Base-by-base conservation (phyloP, 140 eudicot species). In the Eryngium alpinum region DNA sequence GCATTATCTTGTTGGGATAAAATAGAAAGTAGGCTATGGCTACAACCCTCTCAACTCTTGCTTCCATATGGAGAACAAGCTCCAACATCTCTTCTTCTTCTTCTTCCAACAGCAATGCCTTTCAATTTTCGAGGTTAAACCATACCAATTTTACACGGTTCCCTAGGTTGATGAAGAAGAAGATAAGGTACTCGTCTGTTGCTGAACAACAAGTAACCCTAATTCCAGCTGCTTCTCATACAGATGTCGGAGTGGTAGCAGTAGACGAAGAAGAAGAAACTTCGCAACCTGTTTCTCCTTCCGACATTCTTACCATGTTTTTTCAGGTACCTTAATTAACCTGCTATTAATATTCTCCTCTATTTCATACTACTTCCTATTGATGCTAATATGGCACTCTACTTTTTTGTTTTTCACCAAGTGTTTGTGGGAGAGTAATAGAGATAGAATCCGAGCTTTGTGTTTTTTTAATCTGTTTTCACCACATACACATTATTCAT, bases 251-350 rank as follows among this genome's bases (percentile, higher is more conserved):
- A 51, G 81, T 75, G 25, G 81, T 71, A 67, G 79, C 86, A 5
- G 69, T 22, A 53, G 82, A 71, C 13, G 81, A 22, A 51, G 82
- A 56, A 29, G 88, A 75, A 81, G 78, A 72, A 46, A 22, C 86
- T 59, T 71, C 88, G 44, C 44, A 38, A 82, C 84, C 94, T 4
- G 96, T 95, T 81, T 95, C 97, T 0, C 90, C 92, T 83, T 92
- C 99, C 60, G 99, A 95, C 77, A 82, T 89, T 67, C 97, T 95
- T 73, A 87, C 91, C 70, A 92, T 95, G 97, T 87, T 84, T 78
- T 91, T 94, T 85, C 97, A 86, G 93, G 98, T 94, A 65, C 43
- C 49, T 21, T n/a, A n/a, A n/a, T 52, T 18, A 44, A 16, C 53
- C 46, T 43, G 46, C 34, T 13, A n/a, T 43, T 75, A 44, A 5